Conservation (phyloP, 75 land plant genomes). For the Picea glauca region DNA sequence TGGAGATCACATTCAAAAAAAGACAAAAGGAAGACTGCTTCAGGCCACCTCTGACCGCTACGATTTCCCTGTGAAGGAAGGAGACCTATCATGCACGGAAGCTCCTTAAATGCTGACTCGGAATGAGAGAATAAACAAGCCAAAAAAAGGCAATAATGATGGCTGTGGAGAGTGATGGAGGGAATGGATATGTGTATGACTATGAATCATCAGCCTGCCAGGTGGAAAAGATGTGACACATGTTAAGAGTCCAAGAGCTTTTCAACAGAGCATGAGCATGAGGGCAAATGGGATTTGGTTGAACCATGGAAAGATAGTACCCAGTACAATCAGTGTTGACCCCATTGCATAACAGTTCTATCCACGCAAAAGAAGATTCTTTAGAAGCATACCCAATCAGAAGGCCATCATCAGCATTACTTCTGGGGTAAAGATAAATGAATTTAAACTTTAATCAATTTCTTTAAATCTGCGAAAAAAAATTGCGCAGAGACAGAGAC, state of each 20-base stretch:
- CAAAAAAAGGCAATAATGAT: background rate
- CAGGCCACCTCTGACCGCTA: background rate
- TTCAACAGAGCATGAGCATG: too few species aligned
- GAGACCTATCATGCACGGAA: background rate
- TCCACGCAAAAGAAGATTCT: too few species aligned
- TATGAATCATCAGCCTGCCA: background rate
- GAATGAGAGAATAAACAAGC: background rate
- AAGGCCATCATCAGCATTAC: too few species aligned
- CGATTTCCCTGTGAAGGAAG: background rate
- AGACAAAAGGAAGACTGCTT: background rate
- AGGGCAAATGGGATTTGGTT: too few species aligned
- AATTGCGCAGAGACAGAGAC: too few species aligned
- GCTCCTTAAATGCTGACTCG: background rate
- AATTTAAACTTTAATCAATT: too few species aligned
- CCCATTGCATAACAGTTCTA: too few species aligned
- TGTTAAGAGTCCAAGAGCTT: background rate
- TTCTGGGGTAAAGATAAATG: too few species aligned
- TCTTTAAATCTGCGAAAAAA: too few species aligned
- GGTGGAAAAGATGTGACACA: slow-evolving; percentile 8
- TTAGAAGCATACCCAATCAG: too few species aligned
- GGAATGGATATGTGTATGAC: background rate
- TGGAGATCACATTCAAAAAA: background rate
- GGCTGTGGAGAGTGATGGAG: background rate
- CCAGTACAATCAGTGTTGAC: too few species aligned
- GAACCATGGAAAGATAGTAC: too few species aligned